Conservation (phyloP, 2,329 filamentous ascomycete species). For the Xylariales sp. region DNA sequence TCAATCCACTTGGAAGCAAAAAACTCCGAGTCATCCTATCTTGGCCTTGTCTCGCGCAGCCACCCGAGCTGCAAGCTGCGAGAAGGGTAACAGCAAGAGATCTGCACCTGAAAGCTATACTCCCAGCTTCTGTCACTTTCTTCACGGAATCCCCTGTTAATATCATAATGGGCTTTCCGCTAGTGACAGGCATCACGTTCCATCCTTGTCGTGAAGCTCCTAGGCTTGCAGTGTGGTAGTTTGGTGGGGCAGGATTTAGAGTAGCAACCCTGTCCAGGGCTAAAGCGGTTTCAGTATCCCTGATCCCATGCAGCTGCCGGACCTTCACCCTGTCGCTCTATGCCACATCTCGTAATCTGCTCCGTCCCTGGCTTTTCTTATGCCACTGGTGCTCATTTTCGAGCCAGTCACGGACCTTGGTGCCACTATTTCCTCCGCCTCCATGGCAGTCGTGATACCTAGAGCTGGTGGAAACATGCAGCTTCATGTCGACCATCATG, state of each 20-base stretch:
- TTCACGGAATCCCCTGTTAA: no score
- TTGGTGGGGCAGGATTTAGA: conserved; percentile 8
- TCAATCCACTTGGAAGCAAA: no score
- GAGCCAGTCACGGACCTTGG: conserved; percentile 5
- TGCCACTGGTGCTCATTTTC: background rate
- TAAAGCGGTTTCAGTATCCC: conserved; percentile 27
- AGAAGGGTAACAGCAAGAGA: no score
- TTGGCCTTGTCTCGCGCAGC: no score
- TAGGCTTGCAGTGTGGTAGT: no score
- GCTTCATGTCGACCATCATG: conserved; percentile 2
- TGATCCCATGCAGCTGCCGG: conserved; percentile 25
- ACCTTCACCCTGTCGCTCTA: conserved; percentile 20
- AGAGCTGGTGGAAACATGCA: conserved; percentile 5
- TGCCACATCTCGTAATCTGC: conserved; percentile 19
- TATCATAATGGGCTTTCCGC: no score
- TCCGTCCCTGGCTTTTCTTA: conserved; percentile 9
- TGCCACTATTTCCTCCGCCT: background rate
- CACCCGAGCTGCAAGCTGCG: no score
- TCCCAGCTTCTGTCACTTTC: no score
- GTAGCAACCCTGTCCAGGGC: conserved; percentile 17
- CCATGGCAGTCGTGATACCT: background rate
- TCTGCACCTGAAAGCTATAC: no score
- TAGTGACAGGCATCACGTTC: no score
- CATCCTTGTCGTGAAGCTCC: no score
- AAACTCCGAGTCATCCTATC: no score